Evolutionary conservation across 2,329 filamentous ascomycete species (phyloP).

Genomic region (Bipolaris cookei): DNA sequence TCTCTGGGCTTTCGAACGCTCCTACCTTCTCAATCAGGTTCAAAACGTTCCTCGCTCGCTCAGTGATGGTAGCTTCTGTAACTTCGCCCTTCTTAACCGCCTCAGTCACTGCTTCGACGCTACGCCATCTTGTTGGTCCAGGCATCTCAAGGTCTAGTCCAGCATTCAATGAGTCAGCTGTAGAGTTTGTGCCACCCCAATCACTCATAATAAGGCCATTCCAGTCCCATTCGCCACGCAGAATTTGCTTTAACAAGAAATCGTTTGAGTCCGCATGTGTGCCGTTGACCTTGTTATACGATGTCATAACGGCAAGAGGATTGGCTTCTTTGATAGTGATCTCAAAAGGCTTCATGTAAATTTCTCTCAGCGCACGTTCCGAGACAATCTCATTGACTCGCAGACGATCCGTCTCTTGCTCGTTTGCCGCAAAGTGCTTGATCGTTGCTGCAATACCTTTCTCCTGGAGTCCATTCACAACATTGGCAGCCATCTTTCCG

Average conservation of each 20-base stretch:
- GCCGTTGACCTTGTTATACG: conserved; percentile 77
- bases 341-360: conserved; percentile 67
- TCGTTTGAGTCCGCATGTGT: conserved; percentile 70
- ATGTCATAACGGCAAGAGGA: conserved; percentile 73
- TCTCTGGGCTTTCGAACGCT: conserved; percentile 64
- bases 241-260: conserved; percentile 68
- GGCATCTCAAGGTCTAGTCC: conserved; percentile 50
- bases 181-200: conserved; percentile 58
- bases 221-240: conserved; percentile 76
- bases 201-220: conserved; percentile 71
- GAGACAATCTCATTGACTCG: conserved; percentile 56
- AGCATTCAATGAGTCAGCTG: conserved; percentile 44
- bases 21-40: conserved; percentile 73
- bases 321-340: conserved; percentile 73
- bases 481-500: conserved; percentile 69
- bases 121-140: conserved; percentile 68
- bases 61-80: conserved; percentile 44
- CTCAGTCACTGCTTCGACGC: conserved; percentile 65
- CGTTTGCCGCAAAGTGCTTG: conserved; percentile 74
- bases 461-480: conserved; percentile 67
- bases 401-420: conserved; percentile 74
- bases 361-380: conserved; percentile 65
- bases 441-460: conserved; percentile 72
- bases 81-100: conserved; percentile 57
- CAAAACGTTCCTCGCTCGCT: conserved; percentile 47